Percentiles rank a stretch among this genome's conserved stretches.
Evolutionary conservation across 192 early-diverging fungal species (phyloP).

Genomic region (Backusella luteola): DNA sequence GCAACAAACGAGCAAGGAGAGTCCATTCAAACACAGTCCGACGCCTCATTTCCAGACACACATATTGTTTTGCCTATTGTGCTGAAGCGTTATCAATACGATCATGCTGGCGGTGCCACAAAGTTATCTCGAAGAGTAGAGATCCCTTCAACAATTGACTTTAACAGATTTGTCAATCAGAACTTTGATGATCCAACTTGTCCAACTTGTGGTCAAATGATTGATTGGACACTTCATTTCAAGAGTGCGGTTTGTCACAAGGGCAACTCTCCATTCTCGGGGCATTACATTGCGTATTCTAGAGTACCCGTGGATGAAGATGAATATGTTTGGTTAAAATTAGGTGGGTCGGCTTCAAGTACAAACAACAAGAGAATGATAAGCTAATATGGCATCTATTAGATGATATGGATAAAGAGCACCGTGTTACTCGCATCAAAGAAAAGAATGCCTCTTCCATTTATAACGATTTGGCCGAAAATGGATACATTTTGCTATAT

Average conservation of each 20-base stretch:
- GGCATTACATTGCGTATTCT: not conserved
- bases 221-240: not conserved
- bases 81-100: not conserved
- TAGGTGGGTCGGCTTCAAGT: not conserved
- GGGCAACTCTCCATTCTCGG: not conserved
- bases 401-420: conserved; percentile 6
- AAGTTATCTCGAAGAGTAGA: not conserved
- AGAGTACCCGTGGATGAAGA: not conserved
- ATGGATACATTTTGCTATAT: conserved; percentile 3
- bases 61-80: not conserved
- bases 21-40: conserved; percentile 26
- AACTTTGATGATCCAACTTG: not conserved
- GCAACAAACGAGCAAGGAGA: not conserved
- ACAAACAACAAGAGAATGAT: not conserved
- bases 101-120: not conserved
- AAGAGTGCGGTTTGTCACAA: conserved; percentile 6
- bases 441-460: not conserved
- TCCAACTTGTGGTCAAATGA: not conserved
- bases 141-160: not conserved
- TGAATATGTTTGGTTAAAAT: not conserved
- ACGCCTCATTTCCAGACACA: conserved; percentile 52
- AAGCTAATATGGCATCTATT: not conserved
- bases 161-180: not conserved
- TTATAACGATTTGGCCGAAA: not conserved
- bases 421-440: not conserved